Base-by-base conservation (phyloP, 306 rosid species). In the Carpinus viminea region DNA sequence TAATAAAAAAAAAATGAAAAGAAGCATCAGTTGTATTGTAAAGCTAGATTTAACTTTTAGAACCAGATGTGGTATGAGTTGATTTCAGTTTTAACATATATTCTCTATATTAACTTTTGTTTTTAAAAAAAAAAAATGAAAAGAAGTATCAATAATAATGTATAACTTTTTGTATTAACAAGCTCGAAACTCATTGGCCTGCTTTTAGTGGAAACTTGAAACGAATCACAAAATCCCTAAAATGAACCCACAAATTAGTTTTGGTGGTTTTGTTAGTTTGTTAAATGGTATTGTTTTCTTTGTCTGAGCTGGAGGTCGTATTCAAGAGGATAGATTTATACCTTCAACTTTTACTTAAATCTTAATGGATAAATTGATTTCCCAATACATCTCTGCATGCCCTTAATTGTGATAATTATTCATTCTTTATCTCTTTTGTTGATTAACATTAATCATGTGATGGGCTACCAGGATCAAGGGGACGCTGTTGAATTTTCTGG, bases 401-500 rank as follows among this genome's bases (percentile, higher is more conserved):
- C 52, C 50, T 41, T 36, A 34, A 17, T 41, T 38, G 72, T 8
- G 50, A 66, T 11, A n/a, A 17, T n/a, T 41, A 68, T 68, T 8
- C 17, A 8, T 68, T 15, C 31, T 1, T 64, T 34, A n/a, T 68
- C n/a, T 68, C 72, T 68, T 68, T 38, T 38, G 51, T 68, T 66
- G 26, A 68, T 75, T 73, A 54, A 69, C 57, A 8, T 57, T 70
- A 74, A 69, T 78, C 41, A 70, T 79, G 56, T 84, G 24, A 79
- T 90, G 98, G 89, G 88, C 66, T 90, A 89, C 75, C 90, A 88
- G 71, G 96, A 96, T 80, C 88, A 88, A 86, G 89, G 84, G 78
- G 98, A 91, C 61, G 93, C 86, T 72, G 99, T 93, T 47, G 98
- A 96, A 74, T 93, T 88, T 87, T 96, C 99, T 31, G 99, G 99